A percentile compares a stretch with the other conserved stretches of the same genome.
Evolutionary conservation across 495 filamentous ascomycete genomes (phyloP).

Genomic region (Aspergillus olivimuriae): DNA sequence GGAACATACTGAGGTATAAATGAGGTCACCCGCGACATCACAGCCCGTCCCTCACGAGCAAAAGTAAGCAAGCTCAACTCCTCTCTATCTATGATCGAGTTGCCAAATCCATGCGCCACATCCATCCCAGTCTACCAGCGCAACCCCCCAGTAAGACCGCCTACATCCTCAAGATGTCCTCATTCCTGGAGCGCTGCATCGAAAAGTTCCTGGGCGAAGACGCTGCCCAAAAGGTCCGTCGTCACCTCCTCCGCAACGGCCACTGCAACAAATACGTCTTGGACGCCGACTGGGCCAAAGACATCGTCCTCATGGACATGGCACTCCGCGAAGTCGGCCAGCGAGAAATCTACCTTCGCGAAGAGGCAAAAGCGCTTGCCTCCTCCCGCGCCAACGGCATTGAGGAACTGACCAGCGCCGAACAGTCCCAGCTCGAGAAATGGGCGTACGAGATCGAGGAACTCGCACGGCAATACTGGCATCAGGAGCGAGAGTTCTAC

Average conservation of each 20-base stretch:
- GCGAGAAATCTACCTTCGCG: not conserved
- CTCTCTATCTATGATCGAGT: no score
- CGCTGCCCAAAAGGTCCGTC: not conserved
- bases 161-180: not conserved
- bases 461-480: not conserved
- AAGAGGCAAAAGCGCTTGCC: not conserved
- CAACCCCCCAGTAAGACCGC: no score
- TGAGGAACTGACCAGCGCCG: not conserved
- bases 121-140: no score
- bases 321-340: not conserved
- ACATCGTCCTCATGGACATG: constrained; percentile 2
- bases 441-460: not conserved
- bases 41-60: no score
- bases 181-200: not conserved
- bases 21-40: no score
- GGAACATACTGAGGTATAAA: no score
- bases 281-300: not conserved
- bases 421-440: not conserved
- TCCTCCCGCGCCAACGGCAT: not conserved
- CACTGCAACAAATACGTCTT: not conserved
- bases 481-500: constrained; percentile 3
- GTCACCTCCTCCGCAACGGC: not conserved
- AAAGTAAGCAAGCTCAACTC: no score
- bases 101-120: no score
- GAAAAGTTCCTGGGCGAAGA: not conserved